Evolutionary conservation across 306 rosid species (phyloP), one percentile per base, ranked within the genome.

Genomic region (Begonia masoniana): DNA sequence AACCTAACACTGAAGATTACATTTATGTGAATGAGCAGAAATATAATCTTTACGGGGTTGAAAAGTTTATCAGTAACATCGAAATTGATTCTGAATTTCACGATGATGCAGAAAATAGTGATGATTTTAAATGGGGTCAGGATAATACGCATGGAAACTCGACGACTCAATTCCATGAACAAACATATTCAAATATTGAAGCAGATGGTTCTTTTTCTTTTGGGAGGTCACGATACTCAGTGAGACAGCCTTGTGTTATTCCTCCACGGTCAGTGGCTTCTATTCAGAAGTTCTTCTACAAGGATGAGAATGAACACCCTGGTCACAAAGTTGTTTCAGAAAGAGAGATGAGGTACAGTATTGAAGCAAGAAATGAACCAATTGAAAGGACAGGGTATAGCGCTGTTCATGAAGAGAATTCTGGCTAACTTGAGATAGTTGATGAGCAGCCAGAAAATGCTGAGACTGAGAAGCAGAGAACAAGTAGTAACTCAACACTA

Each of bases 211-310:
- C 85, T 54, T 85, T 72, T 71, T 72, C 79, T 53, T 54, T 78
- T 73, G 82, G 88, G 52, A 80, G 96, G 77, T 76, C 95, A 50
- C 78, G 94, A 14, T 78, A 80, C 69, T 63, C 95, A 48, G 59
- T 69, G 56, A 80, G 88, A 76, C 96, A 91, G 72, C 96, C 97
- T 50, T 88, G 95, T 41, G 97, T 91, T 71, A 85, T 81, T 19
- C 97, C 97, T 49, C 97, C 97, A 21, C 96, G 91, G 5, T 63
- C 89, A 9, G 43, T 91, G 14, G 66, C 82, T 69, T 59, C 85
- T 19, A 69, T 71, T 26, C 85, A 75, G 66, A 85, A 73, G 72
- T 65, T 73, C 51, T 39, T 68, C n/a, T n/a, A n/a, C 65, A 67
- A 81, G 67, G 68, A 51, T 50, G 91, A 67, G 58, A 64, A 63